Evolutionary conservation across 371 early-diverging fungal species (phyloP), one percentile per base, ranked within the genome.

Genomic region (Mucor piriformis): DNA sequence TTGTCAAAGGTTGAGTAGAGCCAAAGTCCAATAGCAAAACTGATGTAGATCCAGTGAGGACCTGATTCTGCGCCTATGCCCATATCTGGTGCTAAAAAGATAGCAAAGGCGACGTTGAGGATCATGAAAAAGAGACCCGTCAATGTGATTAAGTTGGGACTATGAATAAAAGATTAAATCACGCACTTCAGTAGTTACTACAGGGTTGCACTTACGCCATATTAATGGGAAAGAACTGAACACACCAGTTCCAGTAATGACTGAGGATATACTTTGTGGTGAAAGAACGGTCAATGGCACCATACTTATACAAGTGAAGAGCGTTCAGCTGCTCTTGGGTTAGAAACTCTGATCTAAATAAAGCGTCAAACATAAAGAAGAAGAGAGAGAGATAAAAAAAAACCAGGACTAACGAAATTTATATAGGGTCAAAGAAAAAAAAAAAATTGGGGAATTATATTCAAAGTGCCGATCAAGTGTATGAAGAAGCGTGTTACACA

Each of bases 81-180:
- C 77, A 76, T 71, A 33, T 64, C 59, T 21, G 76, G 74, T 5
- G 62, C 66, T 23, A 59, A 74, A 83, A 73, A 76, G 69, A 59
- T 85, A 70, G 53, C 85, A 76, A 69, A 85, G 46, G 87, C 63
- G 3, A 96, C 61, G 70, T 94, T 94, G 47, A 87, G 63, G 3
- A 96, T 61, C 72, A 95, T 92, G 60, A 93, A 96, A 33, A 88
- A 67, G 47, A 99, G 87, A 24, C 99, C 99, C 49, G 90, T 85
- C 53, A 99, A 79, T 7, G 99, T 99, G 63, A 99, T 97, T 62
- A 95, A 70, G 73, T 99, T 99, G 43, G 99, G 99, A 6, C 97
- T 96, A 54, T 13, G n/a, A 37, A 11, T 1, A 34, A 23, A 51
- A 7, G n/a, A n/a, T n/a, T n/a, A n/a, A n/a, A n/a, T n/a, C n/a